phyloP scores from a whole-genome alignment of 352 stramenopile species.

The Salisapilia sapeloensis region DNA sequence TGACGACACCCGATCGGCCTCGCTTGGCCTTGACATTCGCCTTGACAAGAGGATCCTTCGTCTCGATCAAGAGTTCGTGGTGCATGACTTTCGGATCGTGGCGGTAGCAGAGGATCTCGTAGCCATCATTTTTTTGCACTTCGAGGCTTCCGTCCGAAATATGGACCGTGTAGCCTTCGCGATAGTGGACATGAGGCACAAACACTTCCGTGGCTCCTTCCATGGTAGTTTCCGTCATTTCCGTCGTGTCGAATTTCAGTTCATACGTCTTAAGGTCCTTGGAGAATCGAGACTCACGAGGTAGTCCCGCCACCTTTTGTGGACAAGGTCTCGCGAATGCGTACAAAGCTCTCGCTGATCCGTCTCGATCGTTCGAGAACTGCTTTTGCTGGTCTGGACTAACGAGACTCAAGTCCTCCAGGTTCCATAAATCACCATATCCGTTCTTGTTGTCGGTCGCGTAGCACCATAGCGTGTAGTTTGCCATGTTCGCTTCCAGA shows the following conservation, averaged over 20 bases:
- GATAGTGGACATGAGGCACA: constrained; percentile 15
- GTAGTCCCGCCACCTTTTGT: constrained; percentile 8
- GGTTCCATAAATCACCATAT: constrained; percentile 75
- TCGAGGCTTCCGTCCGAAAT: constrained; percentile 12
- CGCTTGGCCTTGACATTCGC: too few relatives aligned
- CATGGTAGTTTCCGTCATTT: constrained; percentile 3
- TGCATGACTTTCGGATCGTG: constrained; percentile 10
- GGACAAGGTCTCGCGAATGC: constrained; percentile 11
- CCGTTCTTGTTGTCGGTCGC: constrained; percentile 56
- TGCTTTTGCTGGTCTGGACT: constrained; percentile 23
- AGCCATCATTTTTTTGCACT: constrained; percentile 23
- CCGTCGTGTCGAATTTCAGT: constrained; percentile 11
- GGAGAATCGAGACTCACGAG: constrained; percentile 7
- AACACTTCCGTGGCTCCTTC: constrained; percentile 10
- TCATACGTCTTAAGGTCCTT: constrained; percentile 4
- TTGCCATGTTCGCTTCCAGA: constrained; percentile 56
- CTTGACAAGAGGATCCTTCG: too few relatives aligned
- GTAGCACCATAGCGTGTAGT: constrained; percentile 86
- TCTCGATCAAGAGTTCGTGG: constrained; percentile 20
- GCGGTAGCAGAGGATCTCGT: constrained; percentile 23
- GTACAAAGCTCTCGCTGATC: constrained; percentile 3
- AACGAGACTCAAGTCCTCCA: constrained; percentile 74
- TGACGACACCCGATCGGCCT: too few relatives aligned
- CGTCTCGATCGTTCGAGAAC: constrained; percentile 2
- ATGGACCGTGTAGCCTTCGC: constrained; percentile 12